Evolutionary conservation across 108 stramenopile genomes (phyloP).

Genomic region (Stephanodiscus triporus): DNA sequence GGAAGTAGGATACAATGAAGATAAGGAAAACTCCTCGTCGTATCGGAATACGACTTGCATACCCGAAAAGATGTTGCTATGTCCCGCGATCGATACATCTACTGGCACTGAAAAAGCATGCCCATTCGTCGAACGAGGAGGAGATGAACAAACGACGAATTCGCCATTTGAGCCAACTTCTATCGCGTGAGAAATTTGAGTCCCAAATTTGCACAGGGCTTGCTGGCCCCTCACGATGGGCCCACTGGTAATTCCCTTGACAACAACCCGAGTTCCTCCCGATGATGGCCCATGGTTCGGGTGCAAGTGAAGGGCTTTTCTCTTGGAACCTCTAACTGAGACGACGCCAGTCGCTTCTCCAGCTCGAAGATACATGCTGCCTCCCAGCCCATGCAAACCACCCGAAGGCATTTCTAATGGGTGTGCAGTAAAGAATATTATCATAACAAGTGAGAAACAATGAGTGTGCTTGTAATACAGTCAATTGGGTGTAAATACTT

Average conservation of each 20-base stretch:
- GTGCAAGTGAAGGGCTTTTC: constrained; percentile 13
- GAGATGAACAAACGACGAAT: constrained; percentile 40
- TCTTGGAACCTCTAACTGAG: constrained; percentile 32
- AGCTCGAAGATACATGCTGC: constrained; percentile 29
- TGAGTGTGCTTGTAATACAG: not conserved
- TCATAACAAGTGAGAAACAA: not conserved
- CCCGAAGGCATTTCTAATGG: constrained; percentile 21
- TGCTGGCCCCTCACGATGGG: not conserved
- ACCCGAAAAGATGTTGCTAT: constrained; percentile 22
- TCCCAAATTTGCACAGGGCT: constrained; percentile 45
- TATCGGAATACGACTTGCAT: constrained; percentile 39
- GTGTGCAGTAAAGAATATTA: not conserved
- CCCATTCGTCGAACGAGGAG: constrained; percentile 16
- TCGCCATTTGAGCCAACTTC: constrained; percentile 27
- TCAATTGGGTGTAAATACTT: constrained; percentile 11
- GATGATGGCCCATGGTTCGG: constrained; percentile 44
- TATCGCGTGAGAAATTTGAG: constrained; percentile 16
- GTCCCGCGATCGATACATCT: constrained; percentile 33
- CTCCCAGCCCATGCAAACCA: constrained; percentile 27
- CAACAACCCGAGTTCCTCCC: constrained; percentile 45
- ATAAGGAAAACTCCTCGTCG: constrained; percentile 29
- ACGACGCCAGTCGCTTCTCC: constrained; percentile 29
- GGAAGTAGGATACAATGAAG: constrained; percentile 28
- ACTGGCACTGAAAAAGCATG: constrained; percentile 27
- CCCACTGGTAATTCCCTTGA: constrained; percentile 20